phyloP scores from a whole-genome alignment of 2,329 filamentous ascomycete species.

The Fusarium sp. region DNA sequence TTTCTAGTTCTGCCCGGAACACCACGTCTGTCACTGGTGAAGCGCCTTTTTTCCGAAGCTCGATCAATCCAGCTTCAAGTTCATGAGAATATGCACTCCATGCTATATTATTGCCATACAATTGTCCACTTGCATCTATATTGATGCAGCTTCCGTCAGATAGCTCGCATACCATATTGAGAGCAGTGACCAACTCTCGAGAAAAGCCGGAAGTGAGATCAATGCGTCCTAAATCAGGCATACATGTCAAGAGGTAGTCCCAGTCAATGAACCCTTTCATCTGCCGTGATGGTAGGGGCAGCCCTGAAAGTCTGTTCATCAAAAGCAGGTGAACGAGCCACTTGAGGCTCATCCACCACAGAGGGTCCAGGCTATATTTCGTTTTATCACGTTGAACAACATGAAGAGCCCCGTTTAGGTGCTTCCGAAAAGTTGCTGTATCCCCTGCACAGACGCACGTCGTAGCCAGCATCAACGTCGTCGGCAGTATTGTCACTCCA shows the following conservation, averaged over 20 bases:
- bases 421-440: conserved; percentile 2
- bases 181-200: not conserved
- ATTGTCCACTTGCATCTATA: not conserved
- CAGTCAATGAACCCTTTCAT: not conserved
- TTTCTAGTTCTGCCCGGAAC: not conserved
- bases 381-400: not conserved
- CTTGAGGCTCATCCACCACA: conserved; percentile 13
- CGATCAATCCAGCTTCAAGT: not conserved
- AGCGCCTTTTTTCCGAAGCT: not conserved
- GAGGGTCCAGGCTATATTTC: not conserved
- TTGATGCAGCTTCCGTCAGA: not conserved
- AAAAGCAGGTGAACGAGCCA: conserved; percentile 15
- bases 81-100: not conserved
- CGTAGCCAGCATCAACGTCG: conserved; percentile 15
- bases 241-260: not conserved
- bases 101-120: fast-evolving
- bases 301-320: conserved; percentile 12
- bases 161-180: conserved; percentile 5
- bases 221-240: conserved; percentile 10
- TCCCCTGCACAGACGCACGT: conserved; percentile 14
- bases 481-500: not conserved
- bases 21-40: not conserved
- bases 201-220: conserved; percentile 12
- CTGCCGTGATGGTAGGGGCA: not conserved
- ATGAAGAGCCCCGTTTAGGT: conserved; percentile 7